Conservation (phyloP, 106 monocot species). For the Phalaenopsis equestris region DNA sequence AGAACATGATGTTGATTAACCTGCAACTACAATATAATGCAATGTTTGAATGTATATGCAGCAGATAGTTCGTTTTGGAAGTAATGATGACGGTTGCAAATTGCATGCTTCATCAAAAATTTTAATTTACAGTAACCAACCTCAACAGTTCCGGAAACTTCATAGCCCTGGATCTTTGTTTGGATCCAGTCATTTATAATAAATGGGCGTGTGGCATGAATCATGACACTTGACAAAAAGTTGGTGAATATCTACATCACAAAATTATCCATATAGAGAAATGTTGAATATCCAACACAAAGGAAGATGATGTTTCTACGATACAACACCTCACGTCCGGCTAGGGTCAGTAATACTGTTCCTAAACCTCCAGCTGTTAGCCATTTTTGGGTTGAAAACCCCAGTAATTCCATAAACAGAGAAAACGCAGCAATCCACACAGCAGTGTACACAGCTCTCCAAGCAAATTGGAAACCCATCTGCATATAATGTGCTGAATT, state of each 20-base stretch:
- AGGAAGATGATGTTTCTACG: not conserved
- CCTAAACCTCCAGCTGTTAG: constrained; percentile 98
- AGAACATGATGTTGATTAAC: no score
- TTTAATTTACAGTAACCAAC: constrained; percentile 27
- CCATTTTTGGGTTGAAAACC: constrained; percentile 96
- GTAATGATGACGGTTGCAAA: not conserved
- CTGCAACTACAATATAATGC: no score
- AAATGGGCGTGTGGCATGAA: constrained; percentile 97
- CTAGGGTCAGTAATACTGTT: constrained; percentile 89
- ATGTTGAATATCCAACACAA: not conserved
- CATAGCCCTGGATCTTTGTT: constrained; percentile 85
- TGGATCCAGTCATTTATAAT: constrained; percentile 95
- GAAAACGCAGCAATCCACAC: constrained; percentile 91
- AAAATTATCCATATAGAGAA: not conserved
- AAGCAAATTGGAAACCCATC: constrained; percentile 93
- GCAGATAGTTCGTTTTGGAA: not conserved
- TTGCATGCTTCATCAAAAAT: not conserved
- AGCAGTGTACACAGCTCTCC: constrained; percentile 76
- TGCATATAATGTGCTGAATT: constrained; percentile 18
- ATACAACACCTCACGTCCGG: constrained; percentile 88
- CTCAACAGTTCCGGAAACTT: constrained; percentile 97
- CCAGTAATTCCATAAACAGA: constrained; percentile 94
- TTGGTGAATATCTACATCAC: constrained; percentile 88
- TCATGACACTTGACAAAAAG: constrained; percentile 94
- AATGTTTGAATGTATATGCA: not conserved